phyloP scores from a whole-genome alignment of 2,329 filamentous ascomycete genomes.

The Saccharata proteae region DNA sequence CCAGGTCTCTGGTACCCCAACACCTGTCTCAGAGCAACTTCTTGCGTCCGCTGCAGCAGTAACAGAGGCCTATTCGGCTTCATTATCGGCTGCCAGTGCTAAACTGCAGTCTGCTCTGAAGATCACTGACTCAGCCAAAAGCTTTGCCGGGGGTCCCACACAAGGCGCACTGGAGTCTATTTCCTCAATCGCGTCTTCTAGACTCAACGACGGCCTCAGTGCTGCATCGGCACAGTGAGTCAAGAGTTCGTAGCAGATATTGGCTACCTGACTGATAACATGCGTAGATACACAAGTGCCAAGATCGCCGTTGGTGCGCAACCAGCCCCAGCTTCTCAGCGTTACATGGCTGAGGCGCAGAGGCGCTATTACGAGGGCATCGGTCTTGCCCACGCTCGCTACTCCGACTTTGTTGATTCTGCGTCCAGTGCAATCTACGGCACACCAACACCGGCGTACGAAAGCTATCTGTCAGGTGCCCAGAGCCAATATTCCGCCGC shows the following conservation, averaged over 20 bases:
- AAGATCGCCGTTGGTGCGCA: slow-evolving; percentile 53
- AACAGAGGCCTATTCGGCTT: slow-evolving; percentile 55
- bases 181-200: slow-evolving; percentile 56
- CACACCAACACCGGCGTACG: slow-evolving; percentile 46
- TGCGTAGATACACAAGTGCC: slow-evolving; percentile 45
- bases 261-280: not conserved
- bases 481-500: slow-evolving; percentile 22
- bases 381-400: slow-evolving; percentile 66
- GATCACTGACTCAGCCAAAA: slow-evolving; percentile 27
- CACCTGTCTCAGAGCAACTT: slow-evolving; percentile 58
- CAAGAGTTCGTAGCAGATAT: not conserved
- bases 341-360: slow-evolving; percentile 47
- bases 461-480: slow-evolving; percentile 14
- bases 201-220: slow-evolving; percentile 56
- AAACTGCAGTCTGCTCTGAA: slow-evolving; percentile 44
- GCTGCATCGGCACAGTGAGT: slow-evolving; percentile 52
- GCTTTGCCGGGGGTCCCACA: slow-evolving; percentile 27
- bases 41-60: slow-evolving; percentile 44
- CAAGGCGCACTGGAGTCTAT: slow-evolving; percentile 43
- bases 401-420: slow-evolving; percentile 60
- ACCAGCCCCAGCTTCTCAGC: slow-evolving; percentile 43
- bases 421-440: slow-evolving; percentile 60
- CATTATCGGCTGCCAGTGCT: slow-evolving; percentile 49
- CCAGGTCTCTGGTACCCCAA: slow-evolving; percentile 55
- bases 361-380: slow-evolving; percentile 67